Base-by-base conservation (phyloP, 2,329 filamentous ascomycete genomes). In the Herpotrichia juniperi region DNA sequence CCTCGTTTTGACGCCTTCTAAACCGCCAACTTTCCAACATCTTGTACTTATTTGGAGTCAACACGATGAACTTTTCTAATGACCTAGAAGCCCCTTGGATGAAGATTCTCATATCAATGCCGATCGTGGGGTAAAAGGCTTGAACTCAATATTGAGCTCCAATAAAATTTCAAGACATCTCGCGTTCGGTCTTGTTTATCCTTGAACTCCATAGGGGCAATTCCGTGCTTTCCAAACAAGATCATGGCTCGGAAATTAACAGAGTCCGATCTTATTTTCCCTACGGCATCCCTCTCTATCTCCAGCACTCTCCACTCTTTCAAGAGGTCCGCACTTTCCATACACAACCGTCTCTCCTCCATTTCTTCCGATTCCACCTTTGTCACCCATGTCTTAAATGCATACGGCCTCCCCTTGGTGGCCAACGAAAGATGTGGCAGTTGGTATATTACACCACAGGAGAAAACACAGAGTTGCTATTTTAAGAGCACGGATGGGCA, bases 401-500 rank as follows among this genome's bases (percentile, higher is more conserved):
- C 81, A 0, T 85, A 80, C 60, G 58, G 65, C 2, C 78, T 93
- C 1, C 91, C 92, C 0, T 78, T 97, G 1, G 80, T 97, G 12
- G 92, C 93, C 25, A 99, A 99, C 69, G 93, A 97, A 78, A 84
- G 94, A 53, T 97, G 94, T 72, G 94, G 94, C 0, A 93, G 90
- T 74, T 99, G 94, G 94, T 97, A 97, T 72, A 89, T 97, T 22
- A 75, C 77, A 2, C 87, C 87, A 0, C 73, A 73, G 7, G 66
- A 67, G 22, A 94, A 93, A 74, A 76, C 70, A 1, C 89, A 84
- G 26, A 92, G 89, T 59, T 90, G 89, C 26, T 99, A 97, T 75
- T 99, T 97, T 77, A 99, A 99, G 80, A 96, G 91, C 75, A 99
- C 94, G 1, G 94, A 99, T 76, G 94, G 94, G 1, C 94, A 99